Evolutionary conservation across 805 yeast species (phyloP).

Genomic region (Lachancea nothofagi): DNA sequence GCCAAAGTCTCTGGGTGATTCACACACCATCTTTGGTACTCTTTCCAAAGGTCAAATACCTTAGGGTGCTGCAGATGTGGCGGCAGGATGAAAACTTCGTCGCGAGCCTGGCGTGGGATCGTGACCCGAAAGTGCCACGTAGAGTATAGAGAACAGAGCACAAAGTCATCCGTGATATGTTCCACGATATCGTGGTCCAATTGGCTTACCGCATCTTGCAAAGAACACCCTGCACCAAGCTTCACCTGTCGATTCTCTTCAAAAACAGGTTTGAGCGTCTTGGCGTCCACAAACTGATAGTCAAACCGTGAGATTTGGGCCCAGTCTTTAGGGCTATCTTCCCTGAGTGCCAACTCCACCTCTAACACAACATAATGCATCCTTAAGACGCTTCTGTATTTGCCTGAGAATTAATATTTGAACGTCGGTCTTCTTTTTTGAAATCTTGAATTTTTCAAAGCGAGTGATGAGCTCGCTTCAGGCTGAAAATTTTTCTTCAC

Average conservation of each 20-base stretch:
- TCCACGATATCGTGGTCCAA: constrained; percentile 49
- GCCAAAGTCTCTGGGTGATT: constrained; percentile 42
- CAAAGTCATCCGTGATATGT: constrained; percentile 45
- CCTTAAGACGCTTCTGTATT: constrained; percentile 6
- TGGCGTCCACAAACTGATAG: constrained; percentile 58
- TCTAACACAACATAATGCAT: constrained; percentile 28
- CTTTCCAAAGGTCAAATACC: constrained; percentile 69
- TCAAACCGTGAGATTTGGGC: constrained; percentile 63
- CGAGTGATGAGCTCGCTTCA: not conserved
- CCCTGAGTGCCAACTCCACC: constrained; percentile 18
- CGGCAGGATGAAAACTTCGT: constrained; percentile 66
- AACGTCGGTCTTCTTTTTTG: not conserved
- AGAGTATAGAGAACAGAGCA: constrained; percentile 58
- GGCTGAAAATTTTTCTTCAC: constrained; percentile 11
- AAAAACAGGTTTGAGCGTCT: constrained; percentile 39
- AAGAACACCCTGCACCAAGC: constrained; percentile 29
- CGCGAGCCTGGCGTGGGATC: constrained; percentile 75
- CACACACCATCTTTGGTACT: constrained; percentile 65
- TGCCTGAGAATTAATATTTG: too few species aligned
- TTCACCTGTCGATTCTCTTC: constrained; percentile 41
- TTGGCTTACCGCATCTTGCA: constrained; percentile 54
- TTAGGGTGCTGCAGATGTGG: constrained; percentile 69
- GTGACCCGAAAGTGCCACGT: constrained; percentile 72
- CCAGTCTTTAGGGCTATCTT: constrained; percentile 47
- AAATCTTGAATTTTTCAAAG: not conserved